These are phyloP conservation scores for Pseudogymnoascus sp. DNA, from an alignment of 2,329 filamentous ascomycete species.

Conservation along the genomic window DNA sequence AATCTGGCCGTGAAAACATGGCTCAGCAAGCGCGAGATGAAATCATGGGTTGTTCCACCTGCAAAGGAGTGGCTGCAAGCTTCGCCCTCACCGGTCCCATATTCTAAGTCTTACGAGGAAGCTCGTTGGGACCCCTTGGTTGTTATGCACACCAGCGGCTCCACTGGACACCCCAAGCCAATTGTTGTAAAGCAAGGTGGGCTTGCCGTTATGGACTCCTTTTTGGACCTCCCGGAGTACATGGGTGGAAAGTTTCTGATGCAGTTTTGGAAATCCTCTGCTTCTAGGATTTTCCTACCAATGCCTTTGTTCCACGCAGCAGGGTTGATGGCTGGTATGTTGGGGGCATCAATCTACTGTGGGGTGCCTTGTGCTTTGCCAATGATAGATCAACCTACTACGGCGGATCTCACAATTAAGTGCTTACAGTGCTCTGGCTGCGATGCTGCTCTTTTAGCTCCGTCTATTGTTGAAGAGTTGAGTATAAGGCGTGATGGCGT, in stretches of 20 bases:
- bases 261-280: constrained; percentile 27
- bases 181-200: constrained; percentile 31
- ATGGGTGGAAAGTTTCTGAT: constrained; percentile 26
- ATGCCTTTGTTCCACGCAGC: constrained; percentile 17
- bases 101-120: constrained; percentile 29
- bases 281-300: constrained; percentile 16
- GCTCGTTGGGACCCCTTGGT: constrained; percentile 32
- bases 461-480: neutral
- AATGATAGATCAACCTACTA: neutral
- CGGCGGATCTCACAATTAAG: neutral
- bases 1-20: neutral
- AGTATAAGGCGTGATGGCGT: neutral
- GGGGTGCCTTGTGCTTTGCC: neutral
- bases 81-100: constrained; percentile 21
- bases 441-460: neutral
- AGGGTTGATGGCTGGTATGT: neutral
- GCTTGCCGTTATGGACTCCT: constrained; percentile 31
- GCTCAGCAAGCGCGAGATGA: neutral
- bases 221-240: constrained; percentile 28
- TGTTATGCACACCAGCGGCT: constrained; percentile 37
- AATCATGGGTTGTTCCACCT: neutral
- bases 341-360: neutral
- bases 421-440: neutral
- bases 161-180: constrained; percentile 37
- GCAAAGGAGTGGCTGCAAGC: neutral